Percentiles rank a stretch among this genome's conserved stretches.
Evolutionary conservation across 2,329 filamentous ascomycete species (phyloP).

Genomic region (Aspergillus nomiae): DNA sequence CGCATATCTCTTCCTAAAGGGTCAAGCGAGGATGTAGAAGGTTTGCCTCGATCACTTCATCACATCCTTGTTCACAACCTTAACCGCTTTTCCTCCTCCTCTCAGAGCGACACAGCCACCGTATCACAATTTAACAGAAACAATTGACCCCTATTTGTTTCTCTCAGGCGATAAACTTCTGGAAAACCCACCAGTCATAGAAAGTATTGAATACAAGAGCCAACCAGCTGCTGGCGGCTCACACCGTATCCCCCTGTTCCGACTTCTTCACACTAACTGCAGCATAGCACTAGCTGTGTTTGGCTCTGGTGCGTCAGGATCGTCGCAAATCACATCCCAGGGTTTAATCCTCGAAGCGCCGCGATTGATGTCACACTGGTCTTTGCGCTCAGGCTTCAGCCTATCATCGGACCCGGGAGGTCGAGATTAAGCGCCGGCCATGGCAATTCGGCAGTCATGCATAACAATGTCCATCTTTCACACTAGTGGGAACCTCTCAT

Average conservation of each 20-base stretch:
- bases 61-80: not conserved
- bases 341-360: conserved; percentile 18
- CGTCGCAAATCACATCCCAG: conserved; percentile 13
- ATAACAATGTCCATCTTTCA: conserved; percentile 24
- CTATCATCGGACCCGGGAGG: conserved; percentile 23
- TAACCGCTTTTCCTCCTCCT: not conserved
- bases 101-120: not conserved
- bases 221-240: not conserved
- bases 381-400: conserved; percentile 16
- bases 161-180: not conserved
- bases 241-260: not conserved
- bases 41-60: not conserved
- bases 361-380: conserved; percentile 12
- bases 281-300: conserved; percentile 9
- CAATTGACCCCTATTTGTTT: not conserved
- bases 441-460: conserved; percentile 15
- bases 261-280: not conserved
- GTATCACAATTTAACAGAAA: not conserved
- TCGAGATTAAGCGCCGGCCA: conserved; percentile 32
- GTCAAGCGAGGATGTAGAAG: not conserved
- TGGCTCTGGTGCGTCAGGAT: conserved; percentile 10
- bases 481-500: conserved; percentile 23
- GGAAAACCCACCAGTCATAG: not conserved
- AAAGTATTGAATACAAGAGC: not conserved
- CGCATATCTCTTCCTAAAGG: not conserved